phyloP scores from a whole-genome alignment of 768 basidiomycete species.

The Rhizopogon sp. region DNA sequence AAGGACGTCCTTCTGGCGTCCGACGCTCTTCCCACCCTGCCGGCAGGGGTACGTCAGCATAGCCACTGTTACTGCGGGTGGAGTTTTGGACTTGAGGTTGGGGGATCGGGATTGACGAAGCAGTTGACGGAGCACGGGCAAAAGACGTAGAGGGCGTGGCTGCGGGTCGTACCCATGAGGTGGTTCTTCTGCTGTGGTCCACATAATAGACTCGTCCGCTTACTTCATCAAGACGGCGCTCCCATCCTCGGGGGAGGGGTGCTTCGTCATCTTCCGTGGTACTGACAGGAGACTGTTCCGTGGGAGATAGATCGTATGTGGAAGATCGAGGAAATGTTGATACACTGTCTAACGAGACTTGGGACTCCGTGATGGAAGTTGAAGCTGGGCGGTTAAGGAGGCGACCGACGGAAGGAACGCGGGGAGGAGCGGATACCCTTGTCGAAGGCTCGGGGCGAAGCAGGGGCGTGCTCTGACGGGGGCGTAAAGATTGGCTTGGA shows the following conservation, averaged over 20 bases:
- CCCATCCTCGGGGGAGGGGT: constrained; percentile 77
- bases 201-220: constrained; percentile 74
- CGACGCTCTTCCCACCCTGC: constrained; percentile 91
- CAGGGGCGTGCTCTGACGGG: constrained; percentile 18
- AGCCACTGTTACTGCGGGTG: constrained; percentile 16
- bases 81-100: constrained; percentile 26
- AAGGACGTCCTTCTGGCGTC: constrained; percentile 80
- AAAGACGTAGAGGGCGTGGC: constrained; percentile 17
- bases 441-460: constrained; percentile 16
- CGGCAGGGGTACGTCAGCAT: constrained; percentile 69
- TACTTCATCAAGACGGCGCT: constrained; percentile 68
- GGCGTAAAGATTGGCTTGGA: constrained; percentile 7
- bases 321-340: constrained; percentile 11
- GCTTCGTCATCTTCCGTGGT: constrained; percentile 46
- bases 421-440: constrained; percentile 11
- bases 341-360: neutral
- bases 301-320: constrained; percentile 2
- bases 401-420: constrained; percentile 14
- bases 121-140: constrained; percentile 10
- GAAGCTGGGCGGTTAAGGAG: neutral
- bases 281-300: constrained; percentile 6
- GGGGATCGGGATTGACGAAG: constrained; percentile 12
- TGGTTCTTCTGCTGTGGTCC: constrained; percentile 77
- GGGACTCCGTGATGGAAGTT: constrained; percentile 2
- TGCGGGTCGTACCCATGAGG: constrained; percentile 68